Evolutionary conservation across 2,329 filamentous ascomycete species (phyloP).

Genomic region (Neoscytalidium dimidiatum): DNA sequence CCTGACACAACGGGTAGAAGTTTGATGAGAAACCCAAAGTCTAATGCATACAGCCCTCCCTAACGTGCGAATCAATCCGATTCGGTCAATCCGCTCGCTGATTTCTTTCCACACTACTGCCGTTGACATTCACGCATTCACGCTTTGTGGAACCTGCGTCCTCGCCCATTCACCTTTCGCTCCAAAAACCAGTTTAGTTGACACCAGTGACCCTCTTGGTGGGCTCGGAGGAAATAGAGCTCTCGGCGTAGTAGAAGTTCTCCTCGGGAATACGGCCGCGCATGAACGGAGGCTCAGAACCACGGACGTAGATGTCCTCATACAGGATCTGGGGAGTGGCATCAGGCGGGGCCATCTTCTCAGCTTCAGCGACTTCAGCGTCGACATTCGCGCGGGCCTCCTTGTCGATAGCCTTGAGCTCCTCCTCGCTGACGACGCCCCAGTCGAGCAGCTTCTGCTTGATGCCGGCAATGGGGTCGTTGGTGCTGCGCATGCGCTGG

Average conservation of each 20-base stretch:
- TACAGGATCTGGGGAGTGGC: constrained; percentile 79
- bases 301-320: constrained; percentile 94
- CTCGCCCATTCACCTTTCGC: background rate
- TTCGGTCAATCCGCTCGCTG: background rate
- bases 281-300: constrained; percentile 84
- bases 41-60: constrained; percentile 18
- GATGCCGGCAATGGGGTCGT: constrained; percentile 95
- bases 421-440: constrained; percentile 86
- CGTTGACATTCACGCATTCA: background rate
- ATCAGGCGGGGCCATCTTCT: constrained; percentile 83
- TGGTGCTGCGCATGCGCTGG: constrained; percentile 98
- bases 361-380: constrained; percentile 84
- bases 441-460: constrained; percentile 99
- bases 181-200: constrained; percentile 4
- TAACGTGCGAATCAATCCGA: constrained; percentile 1
- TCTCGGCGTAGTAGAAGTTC: constrained; percentile 73
- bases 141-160: background rate
- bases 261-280: constrained; percentile 87
- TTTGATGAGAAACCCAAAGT: constrained; percentile 15
- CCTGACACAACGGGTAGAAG: background rate
- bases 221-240: constrained; percentile 4
- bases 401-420: constrained; percentile 96
- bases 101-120: background rate
- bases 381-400: constrained; percentile 83
- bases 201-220: constrained; percentile 5